A percentile compares a stretch with the other conserved stretches of the same genome.
Conservation (phyloP, 441 rosid species). For the Pelargonium citronellum region DNA sequence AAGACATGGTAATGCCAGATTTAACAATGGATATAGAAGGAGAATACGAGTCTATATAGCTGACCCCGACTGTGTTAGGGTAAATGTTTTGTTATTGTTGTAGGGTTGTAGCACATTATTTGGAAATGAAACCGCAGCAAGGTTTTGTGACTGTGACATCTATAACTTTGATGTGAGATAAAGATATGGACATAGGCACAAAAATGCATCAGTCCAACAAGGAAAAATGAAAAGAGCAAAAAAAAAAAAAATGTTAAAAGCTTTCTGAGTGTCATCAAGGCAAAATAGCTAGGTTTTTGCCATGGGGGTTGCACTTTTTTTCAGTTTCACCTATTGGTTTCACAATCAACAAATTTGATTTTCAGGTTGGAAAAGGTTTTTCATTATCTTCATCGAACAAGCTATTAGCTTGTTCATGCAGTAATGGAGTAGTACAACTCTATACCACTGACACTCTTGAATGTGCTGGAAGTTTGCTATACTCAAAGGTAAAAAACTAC, state of each 20-base stretch:
- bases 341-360: constrained; percentile 20
- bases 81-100: neutral
- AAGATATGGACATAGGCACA: neutral
- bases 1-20: neutral
- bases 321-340: constrained; percentile 10
- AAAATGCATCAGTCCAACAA: neutral
- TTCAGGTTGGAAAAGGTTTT: constrained; percentile 75
- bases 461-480: constrained; percentile 46
- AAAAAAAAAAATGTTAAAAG: neutral
- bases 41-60: neutral
- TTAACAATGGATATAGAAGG: neutral
- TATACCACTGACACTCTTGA: constrained; percentile 38
- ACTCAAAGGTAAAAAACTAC: constrained; percentile 44
- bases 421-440: constrained; percentile 56
- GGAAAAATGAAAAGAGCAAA: neutral
- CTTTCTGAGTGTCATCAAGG: neutral
- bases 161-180: neutral
- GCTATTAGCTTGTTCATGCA: constrained; percentile 80
- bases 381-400: constrained; percentile 56
- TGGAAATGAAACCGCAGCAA: neutral
- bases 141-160: neutral
- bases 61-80: neutral
- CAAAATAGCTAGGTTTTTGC: constrained; percentile 16
- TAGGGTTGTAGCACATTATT: neutral
- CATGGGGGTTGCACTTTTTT: constrained; percentile 12